Percentiles rank a stretch among this genome's conserved stretches.
These are phyloP conservation scores for Keithomyces neogunnii DNA, from an alignment of 2,329 filamentous ascomycete genomes.

Conservation along the genomic window DNA sequence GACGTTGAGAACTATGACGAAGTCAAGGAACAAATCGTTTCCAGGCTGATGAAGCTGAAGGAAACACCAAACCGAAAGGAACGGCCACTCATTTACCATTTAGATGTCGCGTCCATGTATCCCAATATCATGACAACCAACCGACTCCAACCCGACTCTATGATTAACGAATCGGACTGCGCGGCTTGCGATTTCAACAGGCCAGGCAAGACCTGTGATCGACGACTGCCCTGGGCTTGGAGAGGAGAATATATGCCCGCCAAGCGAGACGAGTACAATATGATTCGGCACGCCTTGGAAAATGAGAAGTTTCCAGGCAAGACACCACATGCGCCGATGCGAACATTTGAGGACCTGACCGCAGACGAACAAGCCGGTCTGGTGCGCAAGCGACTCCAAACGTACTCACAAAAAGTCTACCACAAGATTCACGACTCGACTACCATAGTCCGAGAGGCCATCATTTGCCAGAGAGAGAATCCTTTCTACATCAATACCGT, in stretches of 20 bases:
- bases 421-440: conserved; percentile 97
- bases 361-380: conserved; percentile 74
- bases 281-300: conserved; percentile 86
- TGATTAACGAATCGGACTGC: conserved; percentile 94
- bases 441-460: conserved; percentile 87
- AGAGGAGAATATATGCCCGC: conserved; percentile 94
- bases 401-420: conserved; percentile 98
- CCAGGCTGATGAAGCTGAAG: conserved; percentile 63
- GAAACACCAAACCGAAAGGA: conserved; percentile 78
- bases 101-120: conserved; percentile 99
- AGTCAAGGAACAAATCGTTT: conserved; percentile 73
- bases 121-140: conserved; percentile 99
- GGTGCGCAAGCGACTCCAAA: conserved; percentile 77
- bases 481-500: conserved; percentile 98
- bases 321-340: conserved; percentile 56
- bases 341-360: conserved; percentile 73
- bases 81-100: conserved; percentile 86
- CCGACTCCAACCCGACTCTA: conserved; percentile 93
- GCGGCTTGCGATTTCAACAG: conserved; percentile 97
- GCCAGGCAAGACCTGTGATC: conserved; percentile 93
- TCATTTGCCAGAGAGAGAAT: conserved; percentile 96
- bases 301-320: conserved; percentile 89
- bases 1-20: conserved; percentile 77
- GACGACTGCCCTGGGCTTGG: conserved; percentile 94
- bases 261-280: conserved; percentile 97